Evolutionary conservation across 768 basidiomycete genomes (phyloP).

Genomic region (Agrocybe praecox): DNA sequence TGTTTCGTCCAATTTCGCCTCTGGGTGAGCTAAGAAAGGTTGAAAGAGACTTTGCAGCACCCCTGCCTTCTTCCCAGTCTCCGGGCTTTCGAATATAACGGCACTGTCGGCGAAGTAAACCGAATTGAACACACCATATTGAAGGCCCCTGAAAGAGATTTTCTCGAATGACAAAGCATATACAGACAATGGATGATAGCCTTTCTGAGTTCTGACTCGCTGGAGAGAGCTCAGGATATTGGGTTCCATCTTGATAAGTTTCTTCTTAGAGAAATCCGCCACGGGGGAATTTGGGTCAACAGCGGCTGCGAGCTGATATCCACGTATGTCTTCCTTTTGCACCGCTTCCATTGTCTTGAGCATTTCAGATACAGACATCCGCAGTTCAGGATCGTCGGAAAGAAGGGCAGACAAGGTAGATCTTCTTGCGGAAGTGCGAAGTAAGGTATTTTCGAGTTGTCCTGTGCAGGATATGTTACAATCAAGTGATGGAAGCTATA

Average conservation of each 20-base stretch:
- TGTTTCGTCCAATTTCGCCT: not conserved
- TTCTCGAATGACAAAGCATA: constrained; percentile 1
- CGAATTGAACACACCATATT: constrained; percentile 1
- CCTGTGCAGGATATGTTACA: no score
- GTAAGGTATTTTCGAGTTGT: constrained; percentile 6
- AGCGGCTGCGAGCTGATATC: constrained; percentile 11
- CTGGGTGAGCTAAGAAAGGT: not conserved
- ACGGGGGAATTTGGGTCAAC: constrained; percentile 4
- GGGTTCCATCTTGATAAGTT: not conserved
- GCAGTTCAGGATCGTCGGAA: constrained; percentile 1
- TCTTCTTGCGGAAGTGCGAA: constrained; percentile 4
- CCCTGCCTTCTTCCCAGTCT: not conserved
- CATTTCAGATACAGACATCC: not conserved
- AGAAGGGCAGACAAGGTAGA: constrained; percentile 9
- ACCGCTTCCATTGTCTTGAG: constrained; percentile 2
- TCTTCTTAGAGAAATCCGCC: not conserved
- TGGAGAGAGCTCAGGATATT: not conserved
- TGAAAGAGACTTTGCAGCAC: not conserved
- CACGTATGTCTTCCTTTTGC: constrained; percentile 7
- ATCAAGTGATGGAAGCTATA: not conserved
- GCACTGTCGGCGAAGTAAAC: not conserved
- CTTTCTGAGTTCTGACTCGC: not conserved
- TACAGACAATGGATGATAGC: not conserved
- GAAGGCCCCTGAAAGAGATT: constrained; percentile 3
- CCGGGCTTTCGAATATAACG: constrained; percentile 1